Evolutionary conservation across 169 alveolate species (phyloP).

Genomic region (Plasmodium reichenowi): DNA sequence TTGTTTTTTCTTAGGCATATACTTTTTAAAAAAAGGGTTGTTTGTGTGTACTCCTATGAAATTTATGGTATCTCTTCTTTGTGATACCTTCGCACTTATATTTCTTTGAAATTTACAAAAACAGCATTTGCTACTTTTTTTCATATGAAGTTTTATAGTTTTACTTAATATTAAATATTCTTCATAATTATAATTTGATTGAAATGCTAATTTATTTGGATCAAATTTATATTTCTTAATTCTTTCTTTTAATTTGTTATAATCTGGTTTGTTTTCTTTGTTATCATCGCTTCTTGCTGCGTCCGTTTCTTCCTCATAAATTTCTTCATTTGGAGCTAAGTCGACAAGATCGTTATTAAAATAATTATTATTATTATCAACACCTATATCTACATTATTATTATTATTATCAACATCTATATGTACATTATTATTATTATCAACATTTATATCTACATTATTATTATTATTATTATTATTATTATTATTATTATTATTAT

Average conservation of each 20-base stretch:
- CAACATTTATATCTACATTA: no score
- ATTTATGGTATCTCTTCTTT: slow-evolving; percentile 39
- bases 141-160: slow-evolving; percentile 11
- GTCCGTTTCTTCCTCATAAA: background rate
- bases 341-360: no score
- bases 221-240: slow-evolving; percentile 35
- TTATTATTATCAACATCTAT: background rate
- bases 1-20: slow-evolving; percentile 38
- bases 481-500: no score
- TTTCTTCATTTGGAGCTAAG: background rate
- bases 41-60: slow-evolving; percentile 23
- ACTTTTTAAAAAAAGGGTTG: slow-evolving; percentile 73
- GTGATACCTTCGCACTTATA: slow-evolving; percentile 14
- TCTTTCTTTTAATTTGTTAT: slow-evolving; percentile 26
- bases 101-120: slow-evolving; percentile 18
- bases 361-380: background rate
- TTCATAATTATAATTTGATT: slow-evolving; percentile 57
- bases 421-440: background rate
- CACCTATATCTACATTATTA: background rate
- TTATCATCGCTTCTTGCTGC: background rate
- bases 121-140: slow-evolving; percentile 15
- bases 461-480: no score
- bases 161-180: slow-evolving; percentile 33
- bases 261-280: background rate
- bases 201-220: slow-evolving; percentile 39